Evolutionary conservation across 1,284 basidiomycete genomes (phyloP).

Genomic region (Binderoboletus segoi): DNA sequence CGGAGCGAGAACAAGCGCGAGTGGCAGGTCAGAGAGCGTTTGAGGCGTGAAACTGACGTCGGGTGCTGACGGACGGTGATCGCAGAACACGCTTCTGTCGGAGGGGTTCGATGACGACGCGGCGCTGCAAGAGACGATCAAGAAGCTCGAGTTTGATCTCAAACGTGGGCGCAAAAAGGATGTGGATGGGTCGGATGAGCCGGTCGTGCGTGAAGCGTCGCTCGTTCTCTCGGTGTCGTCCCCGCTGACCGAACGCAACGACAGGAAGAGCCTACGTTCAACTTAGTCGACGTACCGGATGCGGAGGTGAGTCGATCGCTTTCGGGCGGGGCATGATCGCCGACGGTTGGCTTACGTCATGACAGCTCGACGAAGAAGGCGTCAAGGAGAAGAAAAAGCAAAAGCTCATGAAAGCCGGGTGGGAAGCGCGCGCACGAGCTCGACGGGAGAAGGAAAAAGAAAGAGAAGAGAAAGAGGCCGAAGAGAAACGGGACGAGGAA

Average conservation of each 20-base stretch:
- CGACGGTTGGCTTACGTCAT: constrained; percentile 24
- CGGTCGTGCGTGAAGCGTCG: constrained; percentile 40
- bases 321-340: background rate
- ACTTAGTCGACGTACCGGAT: constrained; percentile 89
- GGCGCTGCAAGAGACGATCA: constrained; percentile 71
- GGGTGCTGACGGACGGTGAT: background rate
- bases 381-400: constrained; percentile 96
- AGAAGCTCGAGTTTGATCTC: constrained; percentile 72
- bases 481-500: constrained; percentile 76
- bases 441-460: constrained; percentile 91
- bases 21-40: constrained; percentile 60
- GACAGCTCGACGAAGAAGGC: constrained; percentile 85
- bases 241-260: constrained; percentile 2
- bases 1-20: constrained; percentile 76
- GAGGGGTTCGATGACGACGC: constrained; percentile 80
- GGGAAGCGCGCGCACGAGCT: constrained; percentile 86
- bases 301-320: constrained; percentile 59
- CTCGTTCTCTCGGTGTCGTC: background rate
- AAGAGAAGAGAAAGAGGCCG: constrained; percentile 72
- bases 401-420: constrained; percentile 91
- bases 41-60: background rate
- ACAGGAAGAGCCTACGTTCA: constrained; percentile 86
- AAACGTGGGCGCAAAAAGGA: constrained; percentile 78
- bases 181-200: constrained; percentile 60
- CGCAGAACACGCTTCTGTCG: constrained; percentile 57